Evolutionary conservation across 2,329 filamentous ascomycete species (phyloP), one percentile per base, ranked within the genome.

Genomic region (Verticillium klebahnii): DNA sequence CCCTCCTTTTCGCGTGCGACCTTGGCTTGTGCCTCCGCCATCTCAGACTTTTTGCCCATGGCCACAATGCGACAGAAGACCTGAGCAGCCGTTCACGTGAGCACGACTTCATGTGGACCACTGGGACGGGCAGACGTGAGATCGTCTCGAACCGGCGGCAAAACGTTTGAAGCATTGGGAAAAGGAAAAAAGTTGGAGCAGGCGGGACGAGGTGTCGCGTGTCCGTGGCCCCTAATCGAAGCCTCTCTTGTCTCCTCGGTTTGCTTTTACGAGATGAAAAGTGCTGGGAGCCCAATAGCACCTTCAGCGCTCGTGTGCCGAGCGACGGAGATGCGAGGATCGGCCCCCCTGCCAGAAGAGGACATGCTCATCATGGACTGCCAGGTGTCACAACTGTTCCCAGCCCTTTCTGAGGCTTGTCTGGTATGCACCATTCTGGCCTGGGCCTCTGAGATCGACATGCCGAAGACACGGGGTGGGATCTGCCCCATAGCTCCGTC

Each of bases 181-280:
- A 31, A 37, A 57, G 23, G 9, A 52, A 23, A 5, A 23, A 3
- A 52, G 19, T 23, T 12, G n/a, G n/a, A 60, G 60, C 57, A 29
- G 5, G 56, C 57, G 50, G 58, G 39, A 23, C 19, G 45, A 52
- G 8, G 11, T 23, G 45, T 52, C 45, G 45, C 11, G 45, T 52
- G 45, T 52, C 58, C 56, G 45, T 56, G 37, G 55, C 62, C 54
- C 60, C 62, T 60, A 17, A 54, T 54, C 31, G 37, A 58, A 56
- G n/a, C 50, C 55, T 32, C 40, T 34, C 34, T 23, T 55, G 56
- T 58, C 57, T 37, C 59, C 61, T 17, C 17, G 56, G 59, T 40
- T 64, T 60, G 39, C 40, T 32, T 61, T 63, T 63, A 58, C 63
- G 63, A 63, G 57, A 61, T 63, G 54, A 56, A 37, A 62, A 56